Evolutionary conservation across 768 basidiomycete species (phyloP).

Genomic region (Suillus alpinus): DNA sequence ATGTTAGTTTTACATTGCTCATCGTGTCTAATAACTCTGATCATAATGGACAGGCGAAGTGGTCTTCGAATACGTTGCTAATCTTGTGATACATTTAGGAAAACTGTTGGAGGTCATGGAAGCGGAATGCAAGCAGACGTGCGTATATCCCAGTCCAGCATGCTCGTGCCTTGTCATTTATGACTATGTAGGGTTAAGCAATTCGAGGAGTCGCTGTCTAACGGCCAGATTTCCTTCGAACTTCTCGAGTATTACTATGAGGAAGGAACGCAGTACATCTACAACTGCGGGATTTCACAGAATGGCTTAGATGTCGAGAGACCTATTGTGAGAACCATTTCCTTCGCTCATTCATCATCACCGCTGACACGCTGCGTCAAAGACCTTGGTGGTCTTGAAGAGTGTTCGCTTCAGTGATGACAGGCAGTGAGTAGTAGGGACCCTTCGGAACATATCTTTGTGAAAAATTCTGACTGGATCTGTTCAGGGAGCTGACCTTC

Average conservation of each 20-base stretch:
- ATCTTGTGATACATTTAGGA: not conserved
- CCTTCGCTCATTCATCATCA: not conserved
- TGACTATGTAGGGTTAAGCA: not conserved
- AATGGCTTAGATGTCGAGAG: not conserved
- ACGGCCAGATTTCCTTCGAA: not conserved
- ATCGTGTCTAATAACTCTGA: not conserved
- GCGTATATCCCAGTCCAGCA: not conserved
- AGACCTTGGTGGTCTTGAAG: not conserved
- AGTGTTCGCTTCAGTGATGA: not conserved
- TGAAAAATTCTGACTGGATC: not conserved
- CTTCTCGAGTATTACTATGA: slow-evolving; percentile 1
- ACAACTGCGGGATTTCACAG: not conserved
- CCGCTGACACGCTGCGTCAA: not conserved
- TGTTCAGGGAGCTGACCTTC: not conserved
- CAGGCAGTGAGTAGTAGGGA: not conserved
- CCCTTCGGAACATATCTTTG: not conserved
- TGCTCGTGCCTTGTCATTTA: not conserved
- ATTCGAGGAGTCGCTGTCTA: not conserved
- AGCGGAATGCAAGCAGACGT: not conserved
- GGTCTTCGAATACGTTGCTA: not conserved
- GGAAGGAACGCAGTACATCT: not conserved
- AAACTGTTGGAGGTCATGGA: not conserved
- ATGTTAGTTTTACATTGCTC: not conserved
- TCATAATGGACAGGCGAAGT: not conserved
- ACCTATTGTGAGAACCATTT: not conserved